Conservation (phyloP, 306 rosid species). For the Lupinus albus region DNA sequence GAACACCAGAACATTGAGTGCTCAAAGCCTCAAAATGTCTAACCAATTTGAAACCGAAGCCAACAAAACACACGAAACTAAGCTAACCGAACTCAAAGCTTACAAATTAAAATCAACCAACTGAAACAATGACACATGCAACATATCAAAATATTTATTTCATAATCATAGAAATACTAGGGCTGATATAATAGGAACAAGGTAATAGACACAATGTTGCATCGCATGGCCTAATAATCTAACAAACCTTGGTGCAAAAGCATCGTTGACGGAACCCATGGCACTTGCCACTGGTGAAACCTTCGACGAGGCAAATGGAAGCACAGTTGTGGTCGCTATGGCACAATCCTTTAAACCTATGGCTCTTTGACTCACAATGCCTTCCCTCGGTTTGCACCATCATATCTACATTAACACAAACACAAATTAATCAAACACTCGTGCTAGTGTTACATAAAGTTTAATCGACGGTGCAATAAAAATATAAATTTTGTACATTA, state of each 20-base stretch:
- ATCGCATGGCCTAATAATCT: neutral
- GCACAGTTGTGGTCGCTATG: conserved; percentile 47
- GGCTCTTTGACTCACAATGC: conserved; percentile 56
- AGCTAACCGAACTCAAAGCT: neutral
- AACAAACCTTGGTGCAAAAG: conserved; percentile 57
- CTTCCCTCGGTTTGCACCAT: conserved; percentile 49
- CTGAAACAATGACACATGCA: neutral
- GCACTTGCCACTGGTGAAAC: conserved; percentile 58
- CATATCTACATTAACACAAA: conserved; percentile 45
- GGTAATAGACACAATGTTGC: too few species aligned
- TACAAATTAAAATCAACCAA: neutral
- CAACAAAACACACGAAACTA: neutral
- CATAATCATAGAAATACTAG: neutral
- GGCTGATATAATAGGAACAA: too few species aligned
- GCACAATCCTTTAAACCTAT: conserved; percentile 50
- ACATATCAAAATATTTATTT: neutral
- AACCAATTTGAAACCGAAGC: neutral
- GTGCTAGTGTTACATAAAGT: too few species aligned
- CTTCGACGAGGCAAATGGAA: conserved; percentile 57
- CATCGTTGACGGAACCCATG: conserved; percentile 64
- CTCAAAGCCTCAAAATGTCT: neutral
- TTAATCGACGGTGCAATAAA: too few species aligned
- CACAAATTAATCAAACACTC: neutral
- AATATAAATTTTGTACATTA: too few species aligned
- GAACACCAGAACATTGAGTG: neutral